Conservation (phyloP, 768 basidiomycete species). For the Sarcodon aspratus region DNA sequence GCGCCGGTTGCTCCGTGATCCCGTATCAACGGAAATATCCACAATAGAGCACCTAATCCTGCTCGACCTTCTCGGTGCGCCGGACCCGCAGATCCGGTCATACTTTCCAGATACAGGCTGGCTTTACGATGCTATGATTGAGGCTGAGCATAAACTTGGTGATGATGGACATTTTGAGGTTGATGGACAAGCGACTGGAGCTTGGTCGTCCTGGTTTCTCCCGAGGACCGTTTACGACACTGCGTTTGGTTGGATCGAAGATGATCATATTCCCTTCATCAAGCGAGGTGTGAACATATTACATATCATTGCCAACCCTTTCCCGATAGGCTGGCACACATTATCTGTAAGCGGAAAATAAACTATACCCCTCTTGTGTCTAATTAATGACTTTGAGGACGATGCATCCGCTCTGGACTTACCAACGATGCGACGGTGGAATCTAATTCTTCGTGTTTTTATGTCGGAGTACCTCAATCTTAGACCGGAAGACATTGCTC, state of each 20-base stretch:
- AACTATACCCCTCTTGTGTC: neutral
- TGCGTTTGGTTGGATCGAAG: constrained; percentile 58
- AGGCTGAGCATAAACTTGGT: constrained; percentile 59
- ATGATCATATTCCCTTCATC: constrained; percentile 93
- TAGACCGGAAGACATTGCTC: constrained; percentile 24
- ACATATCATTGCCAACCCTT: constrained; percentile 84
- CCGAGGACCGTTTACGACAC: constrained; percentile 28
- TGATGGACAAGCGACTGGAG: constrained; percentile 15
- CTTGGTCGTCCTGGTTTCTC: constrained; percentile 59
- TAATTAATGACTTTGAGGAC: constrained; percentile 42
- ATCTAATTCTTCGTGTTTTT: constrained; percentile 77
- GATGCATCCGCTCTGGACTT: constrained; percentile 80
- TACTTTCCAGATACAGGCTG: constrained; percentile 86
- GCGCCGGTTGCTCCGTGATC: constrained; percentile 36
- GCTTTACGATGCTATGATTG: constrained; percentile 73
- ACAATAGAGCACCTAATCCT: constrained; percentile 87
- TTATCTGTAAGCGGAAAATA: constrained; percentile 36
- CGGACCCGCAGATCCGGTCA: constrained; percentile 62
- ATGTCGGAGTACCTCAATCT: constrained; percentile 82
- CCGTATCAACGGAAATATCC: constrained; percentile 51
- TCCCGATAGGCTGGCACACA: constrained; percentile 87
- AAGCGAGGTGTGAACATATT: constrained; percentile 73
- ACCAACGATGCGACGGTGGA: constrained; percentile 84
- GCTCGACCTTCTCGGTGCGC: constrained; percentile 82
- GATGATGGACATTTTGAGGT: constrained; percentile 24